phyloP scores from a whole-genome alignment of 2,329 filamentous ascomycete genomes.

The Talaromyces sp. region DNA sequence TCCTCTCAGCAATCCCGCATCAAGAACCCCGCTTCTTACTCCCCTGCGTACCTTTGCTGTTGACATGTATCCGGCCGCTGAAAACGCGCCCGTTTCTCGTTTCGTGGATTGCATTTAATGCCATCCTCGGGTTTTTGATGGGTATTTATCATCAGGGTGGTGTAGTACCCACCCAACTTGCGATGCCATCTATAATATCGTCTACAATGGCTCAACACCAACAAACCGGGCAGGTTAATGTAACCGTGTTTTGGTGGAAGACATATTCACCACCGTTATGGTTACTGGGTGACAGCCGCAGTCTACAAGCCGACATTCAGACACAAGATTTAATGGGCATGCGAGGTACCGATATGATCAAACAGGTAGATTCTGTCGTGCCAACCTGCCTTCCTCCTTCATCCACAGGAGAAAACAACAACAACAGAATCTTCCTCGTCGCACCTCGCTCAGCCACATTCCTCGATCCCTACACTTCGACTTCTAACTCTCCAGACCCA shows the following conservation, averaged over 20 bases:
- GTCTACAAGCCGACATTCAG: slow-evolving; percentile 28
- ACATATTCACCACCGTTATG: slow-evolving; percentile 51
- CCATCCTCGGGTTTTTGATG: slow-evolving; percentile 45
- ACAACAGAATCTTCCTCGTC: slow-evolving; percentile 37
- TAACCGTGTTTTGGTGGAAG: slow-evolving; percentile 51
- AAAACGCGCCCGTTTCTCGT: slow-evolving; percentile 38
- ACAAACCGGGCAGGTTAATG: slow-evolving; percentile 14
- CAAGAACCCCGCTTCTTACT: slow-evolving; percentile 52
- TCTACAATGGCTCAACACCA: slow-evolving; percentile 12
- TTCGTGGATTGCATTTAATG: slow-evolving; percentile 48
- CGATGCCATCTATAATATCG: slow-evolving; percentile 37
- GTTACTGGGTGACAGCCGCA: slow-evolving; percentile 41
- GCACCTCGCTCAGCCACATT: slow-evolving; percentile 43
- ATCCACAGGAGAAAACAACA: background rate
- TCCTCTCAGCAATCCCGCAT: slow-evolving; percentile 46
- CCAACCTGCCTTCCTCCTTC: slow-evolving; percentile 24
- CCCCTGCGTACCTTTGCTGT: slow-evolving; percentile 47
- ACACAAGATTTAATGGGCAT: slow-evolving; percentile 49
- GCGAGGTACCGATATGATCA: slow-evolving; percentile 36
- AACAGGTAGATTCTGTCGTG: slow-evolving; percentile 31
- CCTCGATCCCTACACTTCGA: slow-evolving; percentile 34
- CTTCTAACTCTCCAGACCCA: background rate
- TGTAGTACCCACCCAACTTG: slow-evolving; percentile 46
- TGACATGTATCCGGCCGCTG: slow-evolving; percentile 44
- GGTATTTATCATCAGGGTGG: slow-evolving; percentile 52